Conservation (phyloP, 495 filamentous ascomycete genomes). For the Lasiosphaeris hirsuta region DNA sequence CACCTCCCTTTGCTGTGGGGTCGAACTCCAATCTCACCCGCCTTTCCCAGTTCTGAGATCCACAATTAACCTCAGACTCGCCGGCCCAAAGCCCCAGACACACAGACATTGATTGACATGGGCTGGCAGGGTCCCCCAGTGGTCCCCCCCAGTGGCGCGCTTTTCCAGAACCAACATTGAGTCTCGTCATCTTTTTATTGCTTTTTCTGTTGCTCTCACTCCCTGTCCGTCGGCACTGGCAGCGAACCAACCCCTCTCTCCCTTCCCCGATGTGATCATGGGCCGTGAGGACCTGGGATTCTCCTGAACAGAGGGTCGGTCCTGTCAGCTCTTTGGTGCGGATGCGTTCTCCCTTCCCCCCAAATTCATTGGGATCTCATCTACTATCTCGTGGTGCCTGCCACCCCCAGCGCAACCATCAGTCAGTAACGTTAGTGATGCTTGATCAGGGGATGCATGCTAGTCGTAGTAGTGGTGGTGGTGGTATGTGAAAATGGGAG, state of each 20-base stretch:
- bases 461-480: no score
- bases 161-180: neutral
- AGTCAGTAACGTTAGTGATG: neutral
- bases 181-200: slow-evolving; percentile 6
- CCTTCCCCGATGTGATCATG: neutral
- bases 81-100: neutral
- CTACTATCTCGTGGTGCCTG: no score
- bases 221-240: neutral
- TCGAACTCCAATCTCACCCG: neutral
- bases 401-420: neutral
- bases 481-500: no score
- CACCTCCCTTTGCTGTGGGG: neutral
- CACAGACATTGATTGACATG: no score
- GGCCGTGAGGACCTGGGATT: no score
- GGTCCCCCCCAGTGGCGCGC: slow-evolving; percentile 5
- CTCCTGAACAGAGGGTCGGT: neutral
- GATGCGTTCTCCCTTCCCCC: neutral
- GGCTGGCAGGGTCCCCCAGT: neutral
- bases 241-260: slow-evolving; percentile 3
- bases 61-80: neutral
- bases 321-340: neutral
- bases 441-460: no score
- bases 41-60: neutral
- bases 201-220: slow-evolving; percentile 1
- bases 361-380: neutral